These are phyloP conservation scores for Aspergillus piperis DNA, from an alignment of 2,329 filamentous ascomycete genomes.

Conservation along the genomic window DNA sequence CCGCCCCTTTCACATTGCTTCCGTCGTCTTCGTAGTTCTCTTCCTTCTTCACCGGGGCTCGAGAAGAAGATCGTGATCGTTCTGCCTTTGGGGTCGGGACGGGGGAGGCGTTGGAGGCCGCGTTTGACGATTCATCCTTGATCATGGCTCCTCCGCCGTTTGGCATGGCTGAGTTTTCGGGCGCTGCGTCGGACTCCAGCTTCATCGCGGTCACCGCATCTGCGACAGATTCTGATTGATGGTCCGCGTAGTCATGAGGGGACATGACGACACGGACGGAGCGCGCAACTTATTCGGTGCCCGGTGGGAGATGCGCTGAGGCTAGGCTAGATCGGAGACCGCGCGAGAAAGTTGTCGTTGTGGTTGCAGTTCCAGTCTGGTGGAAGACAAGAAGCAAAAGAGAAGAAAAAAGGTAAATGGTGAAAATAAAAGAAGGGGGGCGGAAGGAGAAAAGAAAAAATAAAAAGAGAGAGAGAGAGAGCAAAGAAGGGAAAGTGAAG, in stretches of 20 bases:
- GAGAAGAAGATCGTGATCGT: slow-evolving; percentile 24
- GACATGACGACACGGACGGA: slow-evolving; percentile 45
- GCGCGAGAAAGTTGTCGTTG: slow-evolving; percentile 8
- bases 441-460: slow-evolving; percentile 4
- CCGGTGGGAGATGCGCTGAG: slow-evolving; percentile 18
- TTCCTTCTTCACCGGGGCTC: slow-evolving; percentile 35
- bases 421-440: not conserved
- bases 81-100: slow-evolving; percentile 14
- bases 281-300: slow-evolving; percentile 23
- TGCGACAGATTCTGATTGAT: slow-evolving; percentile 36
- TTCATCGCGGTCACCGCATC: slow-evolving; percentile 42
- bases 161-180: slow-evolving; percentile 22
- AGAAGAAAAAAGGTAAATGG: slow-evolving; percentile 3
- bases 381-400: slow-evolving; percentile 4
- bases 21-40: slow-evolving; percentile 24
- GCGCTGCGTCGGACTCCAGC: slow-evolving; percentile 30
- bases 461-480: slow-evolving; percentile 6
- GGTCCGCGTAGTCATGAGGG: slow-evolving; percentile 44
- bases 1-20: slow-evolving; percentile 26
- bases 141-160: slow-evolving; percentile 27
- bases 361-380: not conserved
- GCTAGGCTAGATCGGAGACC: slow-evolving; percentile 4
- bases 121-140: slow-evolving; percentile 23
- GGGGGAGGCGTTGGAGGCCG: slow-evolving; percentile 19
- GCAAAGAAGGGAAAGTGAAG: slow-evolving; percentile 11